Percentiles rank a stretch among this genome's conserved stretches.
Evolutionary conservation across 2,329 filamentous ascomycete species (phyloP).

Genomic region (Sphaerulina vaccinii): DNA sequence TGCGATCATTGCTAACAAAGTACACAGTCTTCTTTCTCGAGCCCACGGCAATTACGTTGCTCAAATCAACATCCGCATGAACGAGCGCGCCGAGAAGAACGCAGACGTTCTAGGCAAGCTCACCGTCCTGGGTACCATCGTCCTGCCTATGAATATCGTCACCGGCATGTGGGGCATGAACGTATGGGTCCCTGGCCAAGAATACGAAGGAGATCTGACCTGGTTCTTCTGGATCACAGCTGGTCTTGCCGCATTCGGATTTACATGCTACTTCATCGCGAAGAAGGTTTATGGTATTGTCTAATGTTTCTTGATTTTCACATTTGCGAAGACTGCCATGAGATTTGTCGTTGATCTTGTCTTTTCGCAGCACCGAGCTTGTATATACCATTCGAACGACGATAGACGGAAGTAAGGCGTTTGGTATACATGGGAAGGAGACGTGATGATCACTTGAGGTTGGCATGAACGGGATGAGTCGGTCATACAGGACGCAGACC

Average conservation of each 20-base stretch:
- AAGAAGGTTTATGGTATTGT: slow-evolving; percentile 83
- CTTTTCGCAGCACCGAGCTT: too few species aligned
- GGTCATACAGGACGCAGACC: too few species aligned
- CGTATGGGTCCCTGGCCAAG: slow-evolving; percentile 77
- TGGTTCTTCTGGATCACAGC: slow-evolving; percentile 67
- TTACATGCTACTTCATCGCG: slow-evolving; percentile 75
- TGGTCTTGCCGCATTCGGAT: slow-evolving; percentile 73
- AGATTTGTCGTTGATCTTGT: too few species aligned
- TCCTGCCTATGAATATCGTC: slow-evolving; percentile 98
- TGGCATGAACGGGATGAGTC: too few species aligned
- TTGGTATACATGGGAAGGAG: too few species aligned
- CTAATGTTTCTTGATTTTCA: too few species aligned
- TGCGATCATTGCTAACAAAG: slow-evolving; percentile 22
- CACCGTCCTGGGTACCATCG: slow-evolving; percentile 93
- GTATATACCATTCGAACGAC: too few species aligned
- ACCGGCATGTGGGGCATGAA: slow-evolving; percentile 99
- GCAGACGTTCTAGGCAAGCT: slow-evolving; percentile 92
- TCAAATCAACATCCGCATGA: slow-evolving; percentile 98
- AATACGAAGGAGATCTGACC: slow-evolving; percentile 52
- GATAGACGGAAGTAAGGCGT: too few species aligned
- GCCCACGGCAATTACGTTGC: slow-evolving; percentile 98
- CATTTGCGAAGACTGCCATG: too few species aligned
- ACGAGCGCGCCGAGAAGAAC: slow-evolving; percentile 93
- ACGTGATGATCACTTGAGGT: too few species aligned
- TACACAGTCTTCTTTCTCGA: slow-evolving; percentile 73